Base-by-base conservation (phyloP, 106 monocot species). In the Allium cepa region DNA sequence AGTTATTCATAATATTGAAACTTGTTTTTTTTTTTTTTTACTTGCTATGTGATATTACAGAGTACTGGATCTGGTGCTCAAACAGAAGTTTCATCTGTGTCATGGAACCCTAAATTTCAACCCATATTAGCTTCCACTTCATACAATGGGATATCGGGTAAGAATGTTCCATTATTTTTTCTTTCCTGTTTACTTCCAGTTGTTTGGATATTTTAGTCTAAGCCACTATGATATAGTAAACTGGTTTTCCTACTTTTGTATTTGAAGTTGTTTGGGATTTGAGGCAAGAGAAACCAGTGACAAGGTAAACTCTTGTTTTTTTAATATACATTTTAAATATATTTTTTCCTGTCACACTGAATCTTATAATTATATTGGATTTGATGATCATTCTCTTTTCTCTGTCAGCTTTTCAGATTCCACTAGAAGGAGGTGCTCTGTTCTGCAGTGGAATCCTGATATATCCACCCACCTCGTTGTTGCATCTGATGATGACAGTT, bases 361-460 rank as follows among this genome's bases (percentile, higher is more conserved):
- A 56, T 53, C 26, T 8, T 18, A 8, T 4, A 68, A 53, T 26
- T 55, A 22, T 22, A 22, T 22, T 22, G 22, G 22, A 22, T 22
- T 22, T 55, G 53, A 10, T 53, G 51, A 5, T 53, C 53, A 28
- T 46, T 3, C 65, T 16, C 63, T 47, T 28, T 15, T 61, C 11
- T 60, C 6, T 71, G 60, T 64, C 89, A 99, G 97, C 73, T 83
- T 99, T 75, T 85, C 92, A 74, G 97, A 99, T 78, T 84, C 84
- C 62, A 82, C 67, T 78, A 82, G 76, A 79, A 87, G 89, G 57
- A 90, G 84, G 47, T 84, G 89, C 84, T 90, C 97, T 70, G 92
- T 99, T 79, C 81, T 99, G 75, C 97, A 99, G 76, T 99, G 97
- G 97, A 99, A 92, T 75, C 92, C 92, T 66, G 97, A 99, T 72